phyloP scores from a whole-genome alignment of 2,329 filamentous ascomycete species.

The Penicillium sumatraense region DNA sequence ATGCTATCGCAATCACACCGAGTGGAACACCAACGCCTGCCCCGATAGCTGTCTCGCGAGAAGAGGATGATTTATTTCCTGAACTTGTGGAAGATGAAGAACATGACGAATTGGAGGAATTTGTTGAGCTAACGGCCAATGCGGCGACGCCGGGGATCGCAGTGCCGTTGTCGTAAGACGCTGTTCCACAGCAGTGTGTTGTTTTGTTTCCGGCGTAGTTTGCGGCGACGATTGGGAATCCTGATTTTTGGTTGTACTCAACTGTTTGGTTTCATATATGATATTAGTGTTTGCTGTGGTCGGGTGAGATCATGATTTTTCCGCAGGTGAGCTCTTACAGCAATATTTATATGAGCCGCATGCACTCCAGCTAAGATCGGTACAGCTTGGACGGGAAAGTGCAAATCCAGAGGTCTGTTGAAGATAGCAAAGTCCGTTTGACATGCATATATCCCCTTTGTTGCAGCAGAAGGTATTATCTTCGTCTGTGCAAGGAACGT shows the following conservation, averaged over 20 bases:
- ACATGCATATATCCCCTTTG: slow-evolving; percentile 23
- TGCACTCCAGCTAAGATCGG: slow-evolving; percentile 18
- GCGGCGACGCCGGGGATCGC: slow-evolving; percentile 18
- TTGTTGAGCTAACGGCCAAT: slow-evolving; percentile 4
- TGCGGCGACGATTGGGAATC: slow-evolving; percentile 14
- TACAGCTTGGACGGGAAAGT: slow-evolving; percentile 21
- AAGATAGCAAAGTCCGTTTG: slow-evolving; percentile 24
- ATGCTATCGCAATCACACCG: background rate
- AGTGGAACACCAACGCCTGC: slow-evolving; percentile 8
- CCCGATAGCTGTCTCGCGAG: slow-evolving; percentile 1
- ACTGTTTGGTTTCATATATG: background rate
- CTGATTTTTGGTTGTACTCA: slow-evolving; percentile 1
- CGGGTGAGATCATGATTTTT: background rate
- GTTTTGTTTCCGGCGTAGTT: slow-evolving; percentile 11
- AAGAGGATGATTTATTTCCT: background rate
- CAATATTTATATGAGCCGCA: slow-evolving; percentile 19
- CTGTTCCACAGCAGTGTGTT: slow-evolving; percentile 23
- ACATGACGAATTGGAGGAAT: background rate
- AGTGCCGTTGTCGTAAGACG: slow-evolving; percentile 7
- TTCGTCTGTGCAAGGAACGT: slow-evolving; percentile 11
- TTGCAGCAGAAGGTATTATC: slow-evolving; percentile 20
- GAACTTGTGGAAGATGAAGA: background rate
- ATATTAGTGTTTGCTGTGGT: background rate
- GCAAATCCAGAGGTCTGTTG: slow-evolving; percentile 13
- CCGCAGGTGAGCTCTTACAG: slow-evolving; percentile 6